Base-by-base conservation (phyloP, 805 yeast species). In the Candida lessepsii region DNA sequence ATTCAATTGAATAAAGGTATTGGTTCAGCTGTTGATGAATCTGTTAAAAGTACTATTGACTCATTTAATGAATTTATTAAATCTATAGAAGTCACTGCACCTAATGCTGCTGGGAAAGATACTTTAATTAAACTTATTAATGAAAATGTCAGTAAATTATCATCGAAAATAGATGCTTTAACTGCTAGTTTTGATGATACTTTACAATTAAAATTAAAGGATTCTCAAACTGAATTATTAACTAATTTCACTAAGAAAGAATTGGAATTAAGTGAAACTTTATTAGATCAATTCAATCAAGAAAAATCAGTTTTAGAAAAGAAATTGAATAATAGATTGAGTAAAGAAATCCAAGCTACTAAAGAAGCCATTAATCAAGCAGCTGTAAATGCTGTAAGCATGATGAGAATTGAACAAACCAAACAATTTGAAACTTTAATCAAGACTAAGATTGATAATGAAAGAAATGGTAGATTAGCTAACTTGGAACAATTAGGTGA, bases 391-490 rank as follows among this genome's bases (percentile, higher is more conserved):
- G 81, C 81, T 40, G 74, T 87, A 21, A 68, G 80, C 8, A 70
- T 83, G 57, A 78, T 82, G 41, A 77, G 86, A 53, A 67, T 81
- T 37, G 81, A 80, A 49, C 83, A 84, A 51, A 78, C 87, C 43
- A 75, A 81, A 49, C 80, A 55, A 15, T 65, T 63, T 40, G 68
- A 64, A 47, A 47, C 53, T 31, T 53, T 62, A 47, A 48, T 65
- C 42, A 51, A 57, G 42, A 58, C 54, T n/a, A 57, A 48, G 41
- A 49, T 61, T 27, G 63, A 68, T 46, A 40, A 52, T 35, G 74
- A 69, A 70, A 81, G 98, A 65, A 72, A 81, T 47, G 87, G 89
- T 19, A 81, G 93, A 57, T 76, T 90, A 52, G 73, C 83, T 34
- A 73, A 83, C 52, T 71, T 93, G 53, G 73, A 74, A 24, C 76